Conservation (phyloP, 345 rosid species). For the Arabidopsis thaliana region DNA sequence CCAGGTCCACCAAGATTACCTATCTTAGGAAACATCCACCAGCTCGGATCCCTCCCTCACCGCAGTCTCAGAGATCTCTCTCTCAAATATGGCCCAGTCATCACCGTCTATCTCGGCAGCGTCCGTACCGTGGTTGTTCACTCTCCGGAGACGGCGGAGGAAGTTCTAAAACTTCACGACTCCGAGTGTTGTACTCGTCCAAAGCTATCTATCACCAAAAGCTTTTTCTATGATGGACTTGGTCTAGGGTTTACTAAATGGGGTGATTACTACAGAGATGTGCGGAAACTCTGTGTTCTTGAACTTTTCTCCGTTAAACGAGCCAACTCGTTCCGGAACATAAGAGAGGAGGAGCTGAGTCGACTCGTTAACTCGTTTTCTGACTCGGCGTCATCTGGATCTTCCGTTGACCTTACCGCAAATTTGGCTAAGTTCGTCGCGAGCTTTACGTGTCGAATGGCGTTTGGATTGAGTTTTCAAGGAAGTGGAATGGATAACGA, state of each 20-base stretch:
- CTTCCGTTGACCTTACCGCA: slow-evolving; percentile 40
- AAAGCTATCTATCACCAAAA: slow-evolving; percentile 26
- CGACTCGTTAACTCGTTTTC: slow-evolving; percentile 42
- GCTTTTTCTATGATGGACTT: slow-evolving; percentile 46
- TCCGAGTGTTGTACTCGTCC: slow-evolving; percentile 54
- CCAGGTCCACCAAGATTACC: slow-evolving; percentile 55
- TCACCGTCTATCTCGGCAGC: slow-evolving; percentile 56
- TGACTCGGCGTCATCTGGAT: slow-evolving; percentile 31
- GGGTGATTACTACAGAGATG: slow-evolving; percentile 46
- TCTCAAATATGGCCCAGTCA: slow-evolving; percentile 54
- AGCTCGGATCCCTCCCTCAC: slow-evolving; percentile 54
- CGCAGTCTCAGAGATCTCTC: slow-evolving; percentile 50
- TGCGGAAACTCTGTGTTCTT: slow-evolving; percentile 47
- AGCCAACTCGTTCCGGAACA: slow-evolving; percentile 47
- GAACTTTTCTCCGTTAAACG: slow-evolving; percentile 52
- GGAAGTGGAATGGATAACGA: slow-evolving; percentile 44
- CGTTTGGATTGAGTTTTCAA: slow-evolving; percentile 35
- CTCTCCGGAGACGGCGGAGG: slow-evolving; percentile 55
- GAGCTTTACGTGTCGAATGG: slow-evolving; percentile 43
- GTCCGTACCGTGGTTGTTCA: slow-evolving; percentile 55
- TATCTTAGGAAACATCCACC: slow-evolving; percentile 57
- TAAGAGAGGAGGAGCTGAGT: slow-evolving; percentile 52
- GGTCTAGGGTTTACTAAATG: slow-evolving; percentile 55
- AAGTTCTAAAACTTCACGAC: slow-evolving; percentile 51
- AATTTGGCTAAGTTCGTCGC: slow-evolving; percentile 42